Percentiles rank a stretch among this genome's conserved stretches.
phyloP scores from a whole-genome alignment of 2,329 filamentous ascomycete genomes.

The Aspergillus fumigatiaffinis region DNA sequence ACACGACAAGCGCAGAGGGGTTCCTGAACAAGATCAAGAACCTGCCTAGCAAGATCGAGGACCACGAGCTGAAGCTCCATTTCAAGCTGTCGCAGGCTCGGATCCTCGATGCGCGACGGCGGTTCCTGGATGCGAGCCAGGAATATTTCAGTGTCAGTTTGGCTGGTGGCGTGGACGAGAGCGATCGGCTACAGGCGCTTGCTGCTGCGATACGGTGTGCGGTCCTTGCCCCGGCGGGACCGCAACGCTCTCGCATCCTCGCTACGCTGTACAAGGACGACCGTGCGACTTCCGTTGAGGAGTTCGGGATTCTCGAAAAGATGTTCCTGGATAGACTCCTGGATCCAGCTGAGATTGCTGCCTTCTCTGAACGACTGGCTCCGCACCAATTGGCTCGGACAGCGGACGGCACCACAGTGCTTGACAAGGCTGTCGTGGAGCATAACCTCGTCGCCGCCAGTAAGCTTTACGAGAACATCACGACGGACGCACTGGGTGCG shows the following conservation, averaged over 20 bases:
- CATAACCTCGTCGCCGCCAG: constrained; percentile 91
- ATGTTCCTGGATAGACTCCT: constrained; percentile 92
- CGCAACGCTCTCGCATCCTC: constrained; percentile 72
- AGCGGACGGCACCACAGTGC: constrained; percentile 84
- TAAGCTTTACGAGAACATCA: constrained; percentile 72
- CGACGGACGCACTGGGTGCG: constrained; percentile 68
- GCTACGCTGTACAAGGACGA: constrained; percentile 92
- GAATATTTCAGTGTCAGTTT: constrained; percentile 87
- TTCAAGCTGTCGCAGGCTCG: constrained; percentile 90
- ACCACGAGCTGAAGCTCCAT: constrained; percentile 71
- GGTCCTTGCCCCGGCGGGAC: constrained; percentile 86
- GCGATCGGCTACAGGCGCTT: constrained; percentile 80
- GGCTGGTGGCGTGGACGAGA: constrained; percentile 72
- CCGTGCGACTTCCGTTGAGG: constrained; percentile 66
- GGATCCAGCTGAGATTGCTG: constrained; percentile 73
- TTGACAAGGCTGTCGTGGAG: constrained; percentile 90
- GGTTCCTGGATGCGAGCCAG: constrained; percentile 81
- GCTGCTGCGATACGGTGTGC: constrained; percentile 87
- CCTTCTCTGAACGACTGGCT: constrained; percentile 74
- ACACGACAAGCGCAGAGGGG: constrained; percentile 76
- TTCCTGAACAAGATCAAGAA: constrained; percentile 96
- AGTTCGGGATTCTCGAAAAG: constrained; percentile 90
- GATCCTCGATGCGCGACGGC: constrained; percentile 84
- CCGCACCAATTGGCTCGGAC: constrained; percentile 89
- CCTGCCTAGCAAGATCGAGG: constrained; percentile 70